These are phyloP conservation scores for Moesziomyces sp. DNA, from an alignment of 1,284 basidiomycete genomes.

Conservation along the genomic window DNA sequence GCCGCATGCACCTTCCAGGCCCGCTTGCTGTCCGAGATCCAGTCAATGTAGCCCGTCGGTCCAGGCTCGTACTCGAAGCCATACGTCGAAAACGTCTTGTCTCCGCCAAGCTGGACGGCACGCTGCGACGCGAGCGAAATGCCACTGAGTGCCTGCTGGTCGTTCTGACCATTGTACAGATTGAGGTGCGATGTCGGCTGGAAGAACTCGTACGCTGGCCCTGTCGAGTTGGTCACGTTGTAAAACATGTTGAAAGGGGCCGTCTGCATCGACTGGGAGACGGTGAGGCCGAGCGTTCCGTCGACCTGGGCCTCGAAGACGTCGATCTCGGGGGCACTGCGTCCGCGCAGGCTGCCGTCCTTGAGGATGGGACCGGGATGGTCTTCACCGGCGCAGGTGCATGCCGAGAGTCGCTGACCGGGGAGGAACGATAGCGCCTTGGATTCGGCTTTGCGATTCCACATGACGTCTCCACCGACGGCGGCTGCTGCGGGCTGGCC, in stretches of 20 bases:
- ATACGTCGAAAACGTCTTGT: constrained; percentile 48
- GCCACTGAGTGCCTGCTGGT: constrained; percentile 75
- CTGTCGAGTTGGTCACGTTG: constrained; percentile 53
- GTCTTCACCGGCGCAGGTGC: constrained; percentile 81
- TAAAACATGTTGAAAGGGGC: constrained; percentile 74
- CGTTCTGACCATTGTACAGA: constrained; percentile 78
- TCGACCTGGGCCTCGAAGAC: constrained; percentile 74
- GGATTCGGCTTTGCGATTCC: constrained; percentile 62
- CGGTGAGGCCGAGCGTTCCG: constrained; percentile 70
- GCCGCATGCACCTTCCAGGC: constrained; percentile 72
- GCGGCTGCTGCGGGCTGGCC: constrained; percentile 33
- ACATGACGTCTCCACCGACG: constrained; percentile 49
- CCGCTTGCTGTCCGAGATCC: constrained; percentile 39
- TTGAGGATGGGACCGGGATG: constrained; percentile 80
- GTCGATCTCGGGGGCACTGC: constrained; percentile 77
- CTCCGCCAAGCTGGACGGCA: constrained; percentile 51
- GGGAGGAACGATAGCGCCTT: constrained; percentile 73
- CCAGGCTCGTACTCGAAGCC: constrained; percentile 71
- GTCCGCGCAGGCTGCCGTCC: constrained; percentile 79
- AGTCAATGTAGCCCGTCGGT: constrained; percentile 76
- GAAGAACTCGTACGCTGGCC: constrained; percentile 57
- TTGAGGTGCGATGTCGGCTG: constrained; percentile 44
- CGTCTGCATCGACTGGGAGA: constrained; percentile 81
- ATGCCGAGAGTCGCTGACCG: constrained; percentile 77
- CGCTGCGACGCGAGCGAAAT: constrained; percentile 54